Evolutionary conservation across 1,284 basidiomycete genomes (phyloP), one percentile per base, ranked within the genome.

Genomic region (Rhodotorula glutinis): DNA sequence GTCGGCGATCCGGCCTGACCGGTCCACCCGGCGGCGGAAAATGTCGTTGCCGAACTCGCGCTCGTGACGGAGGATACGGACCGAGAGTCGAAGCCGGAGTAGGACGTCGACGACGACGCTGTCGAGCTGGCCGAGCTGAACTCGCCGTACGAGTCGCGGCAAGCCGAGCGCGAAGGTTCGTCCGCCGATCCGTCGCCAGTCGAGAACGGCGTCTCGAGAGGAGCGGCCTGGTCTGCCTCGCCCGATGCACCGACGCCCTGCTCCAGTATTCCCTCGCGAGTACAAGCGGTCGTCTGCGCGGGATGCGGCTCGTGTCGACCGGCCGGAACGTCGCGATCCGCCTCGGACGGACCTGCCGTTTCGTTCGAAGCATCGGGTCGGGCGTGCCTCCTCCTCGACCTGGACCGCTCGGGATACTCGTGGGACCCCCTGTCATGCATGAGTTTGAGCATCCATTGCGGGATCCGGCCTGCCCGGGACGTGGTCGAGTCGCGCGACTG

Each of bases 61-160:
- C 63, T 65, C 16, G 63, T 69, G 23, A 61, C 52, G 23, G 63
- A 65, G 30, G 63, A 62, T 1, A 53, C 63, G 43, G 60, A 62
- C 10, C 38, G 29, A n/a, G 62, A 69, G 57, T 62, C 65, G 47
- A 51, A 51, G 49, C 67, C 63, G 29, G 67, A 65, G 25, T 62
- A 60, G 30, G 61, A 61, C 0, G 58, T 59, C 4, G 64, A 70
- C 41, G 61, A 62, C 25, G 66, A 65, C 17, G 65, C 49, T 14
- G 57, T 63, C 57, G 66, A 63, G 51, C 40, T 57, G 1, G 66
- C 62, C 14, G 66, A 56, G 49, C 51, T 53, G 51, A 63, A 63
- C 38, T 63, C 63, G 57, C 63, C 53, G 55, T 63, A 67, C 30
- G 66, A 67, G 54, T 57, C 14, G 5, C 62, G 63, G 9, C 51